Base-by-base conservation (phyloP, 257 asterid species). In the Prunella vulgaris region DNA sequence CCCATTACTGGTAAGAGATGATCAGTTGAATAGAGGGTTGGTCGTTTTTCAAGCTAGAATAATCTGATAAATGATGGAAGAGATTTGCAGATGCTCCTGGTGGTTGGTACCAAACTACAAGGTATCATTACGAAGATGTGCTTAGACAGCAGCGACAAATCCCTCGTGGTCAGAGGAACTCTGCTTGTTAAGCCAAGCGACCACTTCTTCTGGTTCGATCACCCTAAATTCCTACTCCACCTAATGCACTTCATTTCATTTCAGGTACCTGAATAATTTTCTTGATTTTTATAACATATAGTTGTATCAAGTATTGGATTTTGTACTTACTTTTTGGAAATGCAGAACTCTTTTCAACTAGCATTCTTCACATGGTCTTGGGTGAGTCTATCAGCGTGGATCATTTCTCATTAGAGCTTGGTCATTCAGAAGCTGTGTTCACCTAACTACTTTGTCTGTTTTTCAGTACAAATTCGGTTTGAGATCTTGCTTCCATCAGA, bases 341-440 rank as follows among this genome's bases (percentile, higher is more conserved):
- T 69, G 81, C 92, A 87, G 90, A 89, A 84, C 84, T 89, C 96
- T 7, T 89, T 87, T 85, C 93, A 84, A 64, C 73, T 79, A 68
- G 96, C 95, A 27, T 89, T 89, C 81, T 89, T 89, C 80, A 5
- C 86, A 5, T 89, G 95, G 92, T 82, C 85, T 74, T 85, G 84
- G 90, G 96, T 89, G 77, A 76, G 94, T 49, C 5, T 54, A 33
- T 10, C 35, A 27, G 27, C 30, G 18, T 21, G 18, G 15, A 18
- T 42, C 12, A 48, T 66, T 60, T 53, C 57, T 46, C 20, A 4
- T 20, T 18, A 10, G 9, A 51, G 9, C 63, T 32, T 48, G 49
- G 38, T 10, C 33, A 25, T 3, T 18, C 13, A 9, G 2, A 2
- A 8, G 5, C 1, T 30, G 10, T 52, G 33, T 42, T 21, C 10